Base-by-base conservation (phyloP, 345 rosid species). In the Populus tremula region DNA sequence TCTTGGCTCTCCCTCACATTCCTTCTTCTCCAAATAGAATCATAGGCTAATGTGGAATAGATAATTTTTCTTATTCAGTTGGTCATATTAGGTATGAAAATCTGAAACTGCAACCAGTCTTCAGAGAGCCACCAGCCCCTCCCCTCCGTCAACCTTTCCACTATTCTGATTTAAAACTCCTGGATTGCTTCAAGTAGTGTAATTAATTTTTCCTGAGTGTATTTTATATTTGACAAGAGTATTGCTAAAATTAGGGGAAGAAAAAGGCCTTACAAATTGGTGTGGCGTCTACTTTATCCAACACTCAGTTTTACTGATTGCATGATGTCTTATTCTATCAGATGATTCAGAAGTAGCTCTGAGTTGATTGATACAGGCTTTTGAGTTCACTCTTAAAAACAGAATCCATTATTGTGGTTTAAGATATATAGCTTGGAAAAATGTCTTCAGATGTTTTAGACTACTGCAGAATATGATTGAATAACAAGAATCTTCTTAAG, bases 11-110 rank as follows among this genome's bases (percentile, higher is more conserved):
- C 64, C 56, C 35, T 25, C 56, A 23, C 16, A 5, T 56, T 41
- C 68, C 53, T 70, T 16, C 63, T 70, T 70, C 67, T 25, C 73
- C 67, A 12, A 36, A 49, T 76, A 62, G 73, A 33, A 74, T 73
- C 47, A 49, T 72, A 33, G 27, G 72, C 62, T 69, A 31, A 27
- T 13, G n/a, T n/a, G 20, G 14, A 29, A 13, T 10, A 0, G 27
- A 69, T 43, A 43, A 10, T 38, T 76, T 49, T 27, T 81, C 71
- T 54, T 63, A 80, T 45, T 33, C 43, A 69, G 73, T 56, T 64
- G 25, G 73, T 38, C 39, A 41, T 27, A 11, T 70, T 41, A 77
- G 64, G 59, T 61, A 43, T 38, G 25, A 21, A n/a, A 74, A 69
- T 47, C 45, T 69, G 49, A 27, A 71, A 23, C n/a, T 70, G 54